Percentiles rank a stretch among this genome's conserved stretches.
Conservation (phyloP, 2,329 filamentous ascomycete species). For the Bipolaris oryzae region DNA sequence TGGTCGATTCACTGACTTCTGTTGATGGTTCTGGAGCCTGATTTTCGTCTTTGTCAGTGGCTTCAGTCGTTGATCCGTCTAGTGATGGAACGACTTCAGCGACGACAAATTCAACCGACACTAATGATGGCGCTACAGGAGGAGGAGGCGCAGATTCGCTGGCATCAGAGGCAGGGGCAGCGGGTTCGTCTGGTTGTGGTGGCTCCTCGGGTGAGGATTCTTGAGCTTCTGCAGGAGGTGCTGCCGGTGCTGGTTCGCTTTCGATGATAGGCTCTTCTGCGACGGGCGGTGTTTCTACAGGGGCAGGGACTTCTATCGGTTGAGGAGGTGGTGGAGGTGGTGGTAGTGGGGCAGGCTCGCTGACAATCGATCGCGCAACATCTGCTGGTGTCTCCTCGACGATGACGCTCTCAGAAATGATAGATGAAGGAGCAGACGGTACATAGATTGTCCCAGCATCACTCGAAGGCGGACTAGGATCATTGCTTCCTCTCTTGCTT, state of each 20-base stretch:
- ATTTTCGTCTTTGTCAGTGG: not conserved
- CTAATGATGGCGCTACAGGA: not conserved
- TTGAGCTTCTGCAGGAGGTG: slow-evolving; percentile 1
- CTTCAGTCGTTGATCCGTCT: slow-evolving; percentile 1
- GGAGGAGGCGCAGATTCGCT: not conserved
- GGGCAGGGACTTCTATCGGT: slow-evolving; percentile 8
- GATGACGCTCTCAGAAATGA: slow-evolving; percentile 18
- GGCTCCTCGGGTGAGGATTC: not conserved
- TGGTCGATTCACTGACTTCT: not conserved
- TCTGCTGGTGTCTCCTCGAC: slow-evolving; percentile 15
- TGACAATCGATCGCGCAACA: slow-evolving; percentile 4
- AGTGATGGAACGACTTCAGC: slow-evolving; percentile 3
- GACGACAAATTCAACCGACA: not conserved
- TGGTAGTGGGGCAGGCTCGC: slow-evolving; percentile 3
- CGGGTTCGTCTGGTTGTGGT: not conserved
- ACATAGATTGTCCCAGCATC: slow-evolving; percentile 4
- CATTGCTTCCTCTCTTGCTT: slow-evolving; percentile 34
- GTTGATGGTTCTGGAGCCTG: not conserved
- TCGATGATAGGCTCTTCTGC: slow-evolving; percentile 3
- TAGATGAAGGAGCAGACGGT: slow-evolving; percentile 12
- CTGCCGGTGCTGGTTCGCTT: not conserved
- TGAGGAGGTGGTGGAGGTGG: slow-evolving; percentile 7
- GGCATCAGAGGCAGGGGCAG: not conserved
- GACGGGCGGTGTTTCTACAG: not conserved
- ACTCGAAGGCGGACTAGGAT: slow-evolving; percentile 11